phyloP scores from a whole-genome alignment of 768 basidiomycete species.

The Suillus bovinus region DNA sequence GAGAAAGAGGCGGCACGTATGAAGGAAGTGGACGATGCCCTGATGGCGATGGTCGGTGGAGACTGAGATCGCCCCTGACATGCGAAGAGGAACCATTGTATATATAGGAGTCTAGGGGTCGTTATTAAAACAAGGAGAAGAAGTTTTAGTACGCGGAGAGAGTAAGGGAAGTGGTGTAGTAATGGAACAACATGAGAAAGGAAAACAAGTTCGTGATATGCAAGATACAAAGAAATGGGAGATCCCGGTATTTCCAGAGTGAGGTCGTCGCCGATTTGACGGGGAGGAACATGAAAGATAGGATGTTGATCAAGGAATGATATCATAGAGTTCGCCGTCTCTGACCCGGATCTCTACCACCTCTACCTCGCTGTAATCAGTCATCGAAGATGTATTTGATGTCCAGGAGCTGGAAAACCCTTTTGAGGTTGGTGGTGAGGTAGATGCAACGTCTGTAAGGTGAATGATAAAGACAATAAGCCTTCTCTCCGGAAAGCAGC shows the following conservation, averaged over 20 bases:
- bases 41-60: constrained; percentile 47
- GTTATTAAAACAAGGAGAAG: constrained; percentile 6
- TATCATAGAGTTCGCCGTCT: constrained; percentile 74
- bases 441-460: constrained; percentile 72
- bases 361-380: constrained; percentile 75
- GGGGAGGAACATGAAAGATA: background rate
- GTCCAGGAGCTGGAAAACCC: constrained; percentile 71
- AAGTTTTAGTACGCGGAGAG: constrained; percentile 4
- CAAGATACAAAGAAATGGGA: constrained; percentile 8
- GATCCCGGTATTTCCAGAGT: background rate
- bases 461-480: constrained; percentile 9
- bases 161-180: constrained; percentile 6
- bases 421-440: constrained; percentile 71
- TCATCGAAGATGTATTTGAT: constrained; percentile 63
- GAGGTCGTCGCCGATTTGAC: background rate
- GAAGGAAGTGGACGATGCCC: constrained; percentile 65
- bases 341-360: constrained; percentile 85
- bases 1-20: constrained; percentile 54
- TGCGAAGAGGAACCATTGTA: constrained; percentile 6
- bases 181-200: constrained; percentile 7
- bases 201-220: constrained; percentile 11
- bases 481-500: constrained; percentile 17
- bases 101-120: constrained; percentile 1
- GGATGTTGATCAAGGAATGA: constrained; percentile 53
- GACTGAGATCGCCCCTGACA: constrained; percentile 13